Evolutionary conservation across 2,329 filamentous ascomycete genomes (phyloP), one percentile per base, ranked within the genome.

Genomic region (Chrysoporthe puriensis): DNA sequence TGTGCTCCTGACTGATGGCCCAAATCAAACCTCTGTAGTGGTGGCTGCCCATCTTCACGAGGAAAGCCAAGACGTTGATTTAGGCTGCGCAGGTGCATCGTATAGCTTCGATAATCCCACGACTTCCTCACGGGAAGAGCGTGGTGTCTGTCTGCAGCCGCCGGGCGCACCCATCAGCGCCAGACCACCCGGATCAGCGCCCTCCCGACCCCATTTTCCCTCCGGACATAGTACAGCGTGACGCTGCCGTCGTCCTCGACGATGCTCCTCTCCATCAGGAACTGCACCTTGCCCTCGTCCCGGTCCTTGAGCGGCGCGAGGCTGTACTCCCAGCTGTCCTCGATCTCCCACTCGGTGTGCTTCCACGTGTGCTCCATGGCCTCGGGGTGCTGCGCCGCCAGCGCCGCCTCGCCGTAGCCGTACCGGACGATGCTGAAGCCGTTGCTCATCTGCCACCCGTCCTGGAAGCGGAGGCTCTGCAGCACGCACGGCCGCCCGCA

Each of bases 381-480:
- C 64, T 77, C 73, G 66, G 82, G 79, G 54, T 76, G 71, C 60
- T 78, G 77, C 43, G 73, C 72, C 8, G 73, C 71, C 5, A 74
- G 75, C 5, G 77, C 65, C 2, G 73, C 69, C 48, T 73, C 72
- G 34, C 76, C 74, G 66, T 70, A 67, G 57, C 69, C 66, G 40
- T 82, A 80, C 59, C 76, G 76, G 60, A 81, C 74, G 61, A 82
- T 74, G 5, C 79, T 81, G 70, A 77, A 82, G 1, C 81, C 81
- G 67, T 82, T 82, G 43, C 79, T 79, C 62, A 82, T 71, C 58
- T 79, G 64, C 70, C 70, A 71, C 18, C 69, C 69, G 57, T 70
- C 70, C 36, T 64, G 65, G 63, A 71, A 71, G 72, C 77, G 73
- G 76, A 76, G 82, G 68, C 79, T 77, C 43, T 78, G 79, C 62